Base-by-base conservation (phyloP, 306 rosid species). In the Cucumis sativus region DNA sequence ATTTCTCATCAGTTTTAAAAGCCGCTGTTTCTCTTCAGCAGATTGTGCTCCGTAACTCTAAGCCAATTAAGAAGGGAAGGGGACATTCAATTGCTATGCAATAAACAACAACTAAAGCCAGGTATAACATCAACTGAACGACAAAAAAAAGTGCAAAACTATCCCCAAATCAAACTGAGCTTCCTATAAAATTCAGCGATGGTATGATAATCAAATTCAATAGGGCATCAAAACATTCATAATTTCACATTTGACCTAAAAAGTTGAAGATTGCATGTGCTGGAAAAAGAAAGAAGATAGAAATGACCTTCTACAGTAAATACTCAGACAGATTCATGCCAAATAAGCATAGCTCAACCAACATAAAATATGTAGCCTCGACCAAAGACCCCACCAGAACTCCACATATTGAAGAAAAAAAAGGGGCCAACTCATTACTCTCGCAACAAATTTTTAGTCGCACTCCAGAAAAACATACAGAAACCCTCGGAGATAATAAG, bases 21-120 rank as follows among this genome's bases (percentile, higher is more conserved):
- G 87, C 89, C 98, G 87, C 84, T 90, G 98, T 75, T 92, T 95
- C 84, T 95, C 98, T 88, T 95, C 98, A 0, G 91, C 96, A 61
- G 98, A 92, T 86, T 94, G 96, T 39, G 96, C 95, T 70, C 98
- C 98, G 67, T 94, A 92, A 68, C 96, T 93, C 98, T 95, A 71
- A 0, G 59, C 75, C 54, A 85, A 82, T 58, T 10, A 20, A 23
- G 51, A 55, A 59, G 21, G 78, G 67, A 43, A 33, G 55, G 14
- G 55, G 37, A 54, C 9, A 52, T 30, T 51, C 28, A 41, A 75
- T 58, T 21, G 21, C 15, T 8, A 49, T 49, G 60, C 16, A 5
- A 68, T 43, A 41, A 64, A 67, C 17, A 25, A 71, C 23, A 47
- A 70, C 4, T 37, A 40, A 75, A 59, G 41, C 20, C 6, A 57